Evolutionary conservation across 192 early-diverging fungal genomes (phyloP).

Genomic region (Umbelopsis sp.): DNA sequence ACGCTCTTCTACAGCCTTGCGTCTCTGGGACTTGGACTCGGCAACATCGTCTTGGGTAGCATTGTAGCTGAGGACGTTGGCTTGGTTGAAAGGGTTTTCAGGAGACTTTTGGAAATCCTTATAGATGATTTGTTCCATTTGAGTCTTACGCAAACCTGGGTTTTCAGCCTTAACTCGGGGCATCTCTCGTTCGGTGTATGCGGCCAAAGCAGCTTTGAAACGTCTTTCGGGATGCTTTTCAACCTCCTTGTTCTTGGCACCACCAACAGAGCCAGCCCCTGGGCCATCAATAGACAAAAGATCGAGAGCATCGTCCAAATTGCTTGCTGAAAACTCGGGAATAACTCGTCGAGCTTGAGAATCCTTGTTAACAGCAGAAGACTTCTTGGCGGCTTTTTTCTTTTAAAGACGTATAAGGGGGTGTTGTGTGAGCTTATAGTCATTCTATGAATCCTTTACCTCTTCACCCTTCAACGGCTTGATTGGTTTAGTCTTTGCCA

Average conservation of each 20-base stretch:
- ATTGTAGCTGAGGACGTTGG: slow-evolving; percentile 66
- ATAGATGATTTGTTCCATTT: slow-evolving; percentile 76
- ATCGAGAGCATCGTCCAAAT: slow-evolving; percentile 87
- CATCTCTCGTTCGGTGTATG: slow-evolving; percentile 56
- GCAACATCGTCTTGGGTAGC: slow-evolving; percentile 58
- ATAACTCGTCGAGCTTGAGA: slow-evolving; percentile 50
- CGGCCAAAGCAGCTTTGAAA: slow-evolving; percentile 67
- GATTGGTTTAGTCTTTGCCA: slow-evolving; percentile 47
- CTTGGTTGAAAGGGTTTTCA: slow-evolving; percentile 78
- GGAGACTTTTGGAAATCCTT: slow-evolving; percentile 77
- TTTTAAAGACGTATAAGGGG: slow-evolving; percentile 3
- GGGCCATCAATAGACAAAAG: slow-evolving; percentile 54
- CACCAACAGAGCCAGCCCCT: slow-evolving; percentile 27
- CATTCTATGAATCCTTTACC: slow-evolving; percentile 17
- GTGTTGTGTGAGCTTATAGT: neutral
- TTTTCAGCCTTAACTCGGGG: slow-evolving; percentile 63
- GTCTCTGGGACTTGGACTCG: slow-evolving; percentile 9
- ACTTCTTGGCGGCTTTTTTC: slow-evolving; percentile 65
- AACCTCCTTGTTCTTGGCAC: slow-evolving; percentile 45
- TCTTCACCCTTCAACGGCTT: slow-evolving; percentile 50
- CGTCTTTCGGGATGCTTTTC: slow-evolving; percentile 88
- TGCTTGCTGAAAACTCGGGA: slow-evolving; percentile 75
- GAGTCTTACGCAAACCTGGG: slow-evolving; percentile 72
- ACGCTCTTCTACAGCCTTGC: neutral
- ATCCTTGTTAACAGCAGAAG: slow-evolving; percentile 48